phyloP scores from a whole-genome alignment of 352 stramenopile species.

The Phytophthora parvispora region DNA sequence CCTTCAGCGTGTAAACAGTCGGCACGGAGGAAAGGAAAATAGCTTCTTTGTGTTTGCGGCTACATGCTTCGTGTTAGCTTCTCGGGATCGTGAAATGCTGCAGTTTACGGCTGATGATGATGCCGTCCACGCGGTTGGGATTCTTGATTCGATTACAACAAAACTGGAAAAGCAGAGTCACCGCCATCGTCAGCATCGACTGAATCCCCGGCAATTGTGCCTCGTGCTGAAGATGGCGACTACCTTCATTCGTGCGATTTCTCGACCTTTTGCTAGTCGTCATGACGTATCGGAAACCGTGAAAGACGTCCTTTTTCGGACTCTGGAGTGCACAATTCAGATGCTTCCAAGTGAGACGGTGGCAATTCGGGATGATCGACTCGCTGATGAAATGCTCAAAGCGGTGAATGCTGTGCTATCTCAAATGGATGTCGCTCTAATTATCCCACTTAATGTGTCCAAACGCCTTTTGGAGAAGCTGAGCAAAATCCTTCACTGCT shows the following conservation, averaged over 20 bases:
- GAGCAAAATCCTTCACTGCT: constrained; percentile 7
- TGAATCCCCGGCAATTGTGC: constrained; percentile 35
- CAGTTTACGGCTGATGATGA: constrained; percentile 17
- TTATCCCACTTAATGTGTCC: constrained; percentile 23
- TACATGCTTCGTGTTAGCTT: constrained; percentile 56
- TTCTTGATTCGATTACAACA: constrained; percentile 29
- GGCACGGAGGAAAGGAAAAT: constrained; percentile 11
- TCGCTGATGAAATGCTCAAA: constrained; percentile 27
- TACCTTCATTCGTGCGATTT: constrained; percentile 26
- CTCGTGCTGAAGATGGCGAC: constrained; percentile 45
- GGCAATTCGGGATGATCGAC: constrained; percentile 22
- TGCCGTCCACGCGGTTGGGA: constrained; percentile 3
- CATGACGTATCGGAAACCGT: constrained; percentile 12
- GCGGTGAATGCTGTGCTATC: constrained; percentile 29
- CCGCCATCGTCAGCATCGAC: constrained; percentile 18
- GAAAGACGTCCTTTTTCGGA: constrained; percentile 16
- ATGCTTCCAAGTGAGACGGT: constrained; percentile 20
- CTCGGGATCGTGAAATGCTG: constrained; percentile 13
- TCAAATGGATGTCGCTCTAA: constrained; percentile 5
- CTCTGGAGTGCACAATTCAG: constrained; percentile 30
- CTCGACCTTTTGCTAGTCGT: constrained; percentile 8
- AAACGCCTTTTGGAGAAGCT: constrained; percentile 12
- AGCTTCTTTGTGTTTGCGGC: constrained; percentile 53
- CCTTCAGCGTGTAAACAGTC: constrained; percentile 25
- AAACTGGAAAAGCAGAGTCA: constrained; percentile 31